Base-by-base conservation (phyloP, 2,329 filamentous ascomycete genomes). In the Trichoderma sp. region DNA sequence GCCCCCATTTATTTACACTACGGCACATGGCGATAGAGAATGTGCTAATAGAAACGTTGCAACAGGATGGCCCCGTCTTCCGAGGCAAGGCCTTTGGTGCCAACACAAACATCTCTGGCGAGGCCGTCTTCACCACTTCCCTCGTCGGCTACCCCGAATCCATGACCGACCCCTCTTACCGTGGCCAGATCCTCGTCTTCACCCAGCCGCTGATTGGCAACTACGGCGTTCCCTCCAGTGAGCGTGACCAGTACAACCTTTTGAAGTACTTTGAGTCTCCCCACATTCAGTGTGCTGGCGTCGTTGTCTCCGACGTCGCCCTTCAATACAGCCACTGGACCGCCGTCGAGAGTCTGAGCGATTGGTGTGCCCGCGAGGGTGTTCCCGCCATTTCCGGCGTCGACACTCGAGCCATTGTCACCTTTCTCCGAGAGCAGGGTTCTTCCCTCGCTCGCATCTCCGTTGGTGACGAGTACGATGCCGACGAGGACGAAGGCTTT, bases 221-320 rank as follows among this genome's bases (percentile, higher is more conserved):
- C 87, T 99, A 99, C 79, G 96, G 96, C 75, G 95, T 99, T 21
- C 96, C 96, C 18, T 96, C 94, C 37, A 89, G 86, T 72, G 87
- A 90, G 76, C 91, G 93, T 73, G 96, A 99, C 81, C 84, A 94
- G 81, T 92, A 89, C 81, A 96, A 96, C 75, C 88, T 99, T 70
- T 86, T 98, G 79, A 96, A 96, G 84, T 97, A 98, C 86, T 99
- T 99, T 77, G 96, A 99, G 83, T 97, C 94, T 32, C 96, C 96
- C 65, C 93, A 98, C 82, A 94, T 99, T 73, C 96, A 99, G 85
- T 96, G 95, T 70, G 92, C 92, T 71, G 96, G 94, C 81, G 91
- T 99, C 63, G 95, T 99, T 58, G 96, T 99, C 66, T 93, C 95
- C 75, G 96, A 99, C 79, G 94, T 95, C 72, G 95, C 96, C 55